Conservation (phyloP, 495 filamentous ascomycete genomes). For the Penicillium macrosclerotiorum region DNA sequence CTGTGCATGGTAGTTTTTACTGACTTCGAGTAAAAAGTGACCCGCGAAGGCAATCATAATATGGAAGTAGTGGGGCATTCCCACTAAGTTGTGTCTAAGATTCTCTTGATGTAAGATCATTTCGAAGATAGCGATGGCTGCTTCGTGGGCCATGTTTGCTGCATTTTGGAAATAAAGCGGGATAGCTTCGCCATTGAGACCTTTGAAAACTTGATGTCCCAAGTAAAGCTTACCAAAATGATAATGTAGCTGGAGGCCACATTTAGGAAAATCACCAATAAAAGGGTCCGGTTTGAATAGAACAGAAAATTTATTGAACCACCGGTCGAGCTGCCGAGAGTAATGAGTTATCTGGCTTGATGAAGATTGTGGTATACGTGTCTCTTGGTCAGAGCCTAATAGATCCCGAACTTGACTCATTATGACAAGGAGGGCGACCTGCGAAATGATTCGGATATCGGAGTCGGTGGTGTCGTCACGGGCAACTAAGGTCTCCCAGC, state of each 20-base stretch:
- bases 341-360: slow-evolving; percentile 34
- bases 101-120: slow-evolving; percentile 39
- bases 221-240: slow-evolving; percentile 48
- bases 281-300: slow-evolving; percentile 28
- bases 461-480: slow-evolving; percentile 31
- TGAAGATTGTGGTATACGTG: slow-evolving; percentile 30
- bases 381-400: slow-evolving; percentile 33
- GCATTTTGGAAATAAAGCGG: slow-evolving; percentile 34
- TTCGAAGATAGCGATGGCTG: slow-evolving; percentile 39
- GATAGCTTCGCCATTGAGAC: slow-evolving; percentile 31
- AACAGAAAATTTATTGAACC: slow-evolving; percentile 34
- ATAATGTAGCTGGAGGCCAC: slow-evolving; percentile 42
- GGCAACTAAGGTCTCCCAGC: slow-evolving; percentile 33
- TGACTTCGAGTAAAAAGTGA: slow-evolving; percentile 44
- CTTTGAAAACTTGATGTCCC: slow-evolving; percentile 43
- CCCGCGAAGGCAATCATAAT: slow-evolving; percentile 48
- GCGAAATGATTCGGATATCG: slow-evolving; percentile 35
- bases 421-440: slow-evolving; percentile 37
- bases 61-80: slow-evolving; percentile 47
- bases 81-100: slow-evolving; percentile 36
- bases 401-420: slow-evolving; percentile 40
- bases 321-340: slow-evolving; percentile 39
- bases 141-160: slow-evolving; percentile 37
- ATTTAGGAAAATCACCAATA: slow-evolving; percentile 42
- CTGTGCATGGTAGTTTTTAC: slow-evolving; percentile 21